Base-by-base conservation (phyloP, 2,329 filamentous ascomycete genomes). In the Amauroascus niger region DNA sequence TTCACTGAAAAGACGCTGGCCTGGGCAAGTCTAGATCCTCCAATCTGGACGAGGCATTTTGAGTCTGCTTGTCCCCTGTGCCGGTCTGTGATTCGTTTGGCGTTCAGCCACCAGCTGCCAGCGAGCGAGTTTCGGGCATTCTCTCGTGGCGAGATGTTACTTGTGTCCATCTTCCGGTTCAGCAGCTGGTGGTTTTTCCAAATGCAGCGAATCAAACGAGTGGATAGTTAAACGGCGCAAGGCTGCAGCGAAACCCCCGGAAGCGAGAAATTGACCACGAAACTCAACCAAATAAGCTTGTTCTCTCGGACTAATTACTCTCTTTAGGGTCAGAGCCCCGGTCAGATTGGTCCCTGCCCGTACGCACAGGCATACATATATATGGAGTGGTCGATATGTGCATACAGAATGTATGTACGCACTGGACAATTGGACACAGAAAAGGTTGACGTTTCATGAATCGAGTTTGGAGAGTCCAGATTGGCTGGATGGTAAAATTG, bases 81-180 rank as follows among this genome's bases (percentile, higher is more conserved):
- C 35, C n/a, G 14, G 28, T 6, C 6, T 52, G 7, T 45, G 30
- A 52, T 45, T 52, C 37, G 49, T 52, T 45, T 45, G 40, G 49
- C 49, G 40, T 45, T 45, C 49, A 52, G 40, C 49, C 49, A 51
- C 49, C 9, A 9, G 39, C 37, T 33, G 33, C n/a, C 24, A 40
- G 13, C 13, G 20, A 30, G 16, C 9, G n/a, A n/a, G n/a, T n/a
- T n/a, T n/a, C n/a, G n/a, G n/a, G n/a, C n/a, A n/a, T n/a, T n/a
- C n/a, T n/a, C 49, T 37, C 49, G 40, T 52, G 40, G 49, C 49
- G 37, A 14, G 35, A 41, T 30, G 22, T n/a, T 11, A 41, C 48
- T 50, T 32, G 48, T n/a, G 47, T 20, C 5, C 20, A 28, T 30
- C 18, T 18, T 18, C 32, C 14, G 33, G 22, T 28, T 30, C n/a